phyloP scores from a whole-genome alignment of 2,329 filamentous ascomycete species.

The Aspergillus ustus region DNA sequence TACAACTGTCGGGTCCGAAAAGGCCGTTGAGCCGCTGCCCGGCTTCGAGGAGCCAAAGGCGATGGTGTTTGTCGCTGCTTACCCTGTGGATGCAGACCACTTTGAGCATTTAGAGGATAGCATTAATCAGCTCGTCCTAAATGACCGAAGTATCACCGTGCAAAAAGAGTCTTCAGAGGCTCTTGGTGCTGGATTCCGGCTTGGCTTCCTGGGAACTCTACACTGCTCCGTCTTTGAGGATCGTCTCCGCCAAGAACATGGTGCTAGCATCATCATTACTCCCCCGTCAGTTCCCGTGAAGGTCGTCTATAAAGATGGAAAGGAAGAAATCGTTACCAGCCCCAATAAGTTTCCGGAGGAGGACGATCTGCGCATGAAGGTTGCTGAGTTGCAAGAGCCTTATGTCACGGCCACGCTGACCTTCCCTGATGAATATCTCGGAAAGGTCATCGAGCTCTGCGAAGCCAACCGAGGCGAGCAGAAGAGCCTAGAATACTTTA shows the following conservation, averaged over 20 bases:
- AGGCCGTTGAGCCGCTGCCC: slow-evolving; percentile 76
- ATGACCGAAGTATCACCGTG: slow-evolving; percentile 91
- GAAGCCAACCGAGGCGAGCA: slow-evolving; percentile 88
- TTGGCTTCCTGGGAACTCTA: slow-evolving; percentile 93
- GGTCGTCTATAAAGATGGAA: slow-evolving; percentile 77
- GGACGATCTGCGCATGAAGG: slow-evolving; percentile 58
- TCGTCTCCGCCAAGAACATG: slow-evolving; percentile 89
- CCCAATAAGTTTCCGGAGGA: slow-evolving; percentile 86
- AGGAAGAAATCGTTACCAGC: slow-evolving; percentile 78
- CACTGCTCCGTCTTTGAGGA: slow-evolving; percentile 99
- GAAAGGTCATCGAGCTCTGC: slow-evolving; percentile 92
- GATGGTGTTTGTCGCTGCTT: slow-evolving; percentile 98
- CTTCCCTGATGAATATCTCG: slow-evolving; percentile 90
- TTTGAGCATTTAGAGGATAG: slow-evolving; percentile 88
- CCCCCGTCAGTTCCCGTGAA: slow-evolving; percentile 94
- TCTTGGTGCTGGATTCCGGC: slow-evolving; percentile 87
- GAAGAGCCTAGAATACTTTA: slow-evolving; percentile 87
- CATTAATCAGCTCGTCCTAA: slow-evolving; percentile 89
- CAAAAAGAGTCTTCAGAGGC: slow-evolving; percentile 95
- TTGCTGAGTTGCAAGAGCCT: slow-evolving; percentile 69
- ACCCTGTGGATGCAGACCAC: slow-evolving; percentile 88
- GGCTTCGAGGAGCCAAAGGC: slow-evolving; percentile 97
- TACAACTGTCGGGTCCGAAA: slow-evolving; percentile 78
- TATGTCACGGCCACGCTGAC: slow-evolving; percentile 86
- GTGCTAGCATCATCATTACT: slow-evolving; percentile 93